phyloP scores from a whole-genome alignment of 1,284 basidiomycete species.

The Ustilago trichophora region DNA sequence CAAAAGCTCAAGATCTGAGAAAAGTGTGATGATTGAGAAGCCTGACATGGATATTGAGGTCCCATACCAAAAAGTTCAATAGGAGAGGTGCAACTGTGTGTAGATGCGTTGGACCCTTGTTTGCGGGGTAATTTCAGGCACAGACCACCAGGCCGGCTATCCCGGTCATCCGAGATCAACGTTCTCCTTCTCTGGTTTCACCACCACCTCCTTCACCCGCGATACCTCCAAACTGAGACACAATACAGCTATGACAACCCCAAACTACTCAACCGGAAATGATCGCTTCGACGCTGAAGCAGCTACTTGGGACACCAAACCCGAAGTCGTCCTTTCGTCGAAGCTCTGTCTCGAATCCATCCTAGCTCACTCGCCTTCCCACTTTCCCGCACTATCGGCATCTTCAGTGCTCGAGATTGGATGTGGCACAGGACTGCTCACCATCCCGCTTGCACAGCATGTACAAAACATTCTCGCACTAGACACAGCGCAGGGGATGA shows the following conservation, averaged over 20 bases:
- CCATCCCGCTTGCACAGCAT: conserved; percentile 24
- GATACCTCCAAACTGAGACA: no score
- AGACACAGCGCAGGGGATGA: conserved; percentile 40
- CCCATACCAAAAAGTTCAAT: no score
- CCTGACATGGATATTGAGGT: no score
- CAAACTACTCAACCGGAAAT: conserved; percentile 46
- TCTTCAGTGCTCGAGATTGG: conserved; percentile 34
- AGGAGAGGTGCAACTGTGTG: no score
- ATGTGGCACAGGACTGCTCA: conserved; percentile 40
- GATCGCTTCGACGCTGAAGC: conserved; percentile 43
- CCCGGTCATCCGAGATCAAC: background rate
- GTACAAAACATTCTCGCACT: conserved; percentile 21
- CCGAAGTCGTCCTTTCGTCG: conserved; percentile 36
- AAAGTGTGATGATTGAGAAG: no score
- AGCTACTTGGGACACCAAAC: conserved; percentile 37
- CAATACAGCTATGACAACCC: background rate
- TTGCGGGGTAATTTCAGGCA: conserved; percentile 12
- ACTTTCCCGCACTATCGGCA: conserved; percentile 8
- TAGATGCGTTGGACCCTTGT: conserved; percentile 2
- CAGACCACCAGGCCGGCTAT: background rate
- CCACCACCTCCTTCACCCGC: background rate
- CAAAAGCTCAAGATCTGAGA: no score
- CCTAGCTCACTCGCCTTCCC: conserved; percentile 1
- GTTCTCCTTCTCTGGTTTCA: background rate
- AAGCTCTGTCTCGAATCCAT: conserved; percentile 25